Conservation (phyloP, 331 rosid species). For the Rosa hybrid region DNA sequence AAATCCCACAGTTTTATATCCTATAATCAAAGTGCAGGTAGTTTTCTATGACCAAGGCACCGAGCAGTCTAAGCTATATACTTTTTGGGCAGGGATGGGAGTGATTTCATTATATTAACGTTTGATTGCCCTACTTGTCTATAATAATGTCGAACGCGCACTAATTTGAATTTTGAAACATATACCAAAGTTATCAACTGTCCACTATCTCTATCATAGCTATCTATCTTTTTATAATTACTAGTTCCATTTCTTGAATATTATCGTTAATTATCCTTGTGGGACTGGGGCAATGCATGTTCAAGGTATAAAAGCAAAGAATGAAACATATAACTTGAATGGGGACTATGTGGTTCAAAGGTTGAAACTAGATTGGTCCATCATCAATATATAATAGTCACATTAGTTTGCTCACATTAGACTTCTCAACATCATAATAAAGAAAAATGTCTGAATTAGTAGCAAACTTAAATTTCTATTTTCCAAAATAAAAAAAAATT, state of each 20-base stretch:
- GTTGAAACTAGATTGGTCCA: not conserved
- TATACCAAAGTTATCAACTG: not conserved
- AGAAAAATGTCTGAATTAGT: not conserved
- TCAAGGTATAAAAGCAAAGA: not conserved
- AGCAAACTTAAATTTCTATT: no score
- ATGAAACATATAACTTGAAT: not conserved
- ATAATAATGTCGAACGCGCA: conserved; percentile 20
- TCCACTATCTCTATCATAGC: not conserved
- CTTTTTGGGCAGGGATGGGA: conserved; percentile 7
- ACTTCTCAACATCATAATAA: not conserved
- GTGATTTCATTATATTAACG: not conserved
- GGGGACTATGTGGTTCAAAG: not conserved
- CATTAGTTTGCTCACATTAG: not conserved
- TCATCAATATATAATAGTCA: not conserved
- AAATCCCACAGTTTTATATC: not conserved
- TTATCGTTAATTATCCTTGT: conserved; percentile 1
- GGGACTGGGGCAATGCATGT: conserved; percentile 9
- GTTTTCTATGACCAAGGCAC: conserved; percentile 12
- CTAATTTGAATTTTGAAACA: conserved; percentile 24
- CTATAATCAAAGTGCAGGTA: conserved; percentile 11
- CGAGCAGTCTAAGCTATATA: not conserved
- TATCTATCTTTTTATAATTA: not conserved
- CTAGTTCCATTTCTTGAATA: not conserved
- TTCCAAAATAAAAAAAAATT: no score
- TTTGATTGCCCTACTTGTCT: conserved; percentile 3